Conservation (phyloP, 441 rosid genomes). For the Sinapis alba region DNA sequence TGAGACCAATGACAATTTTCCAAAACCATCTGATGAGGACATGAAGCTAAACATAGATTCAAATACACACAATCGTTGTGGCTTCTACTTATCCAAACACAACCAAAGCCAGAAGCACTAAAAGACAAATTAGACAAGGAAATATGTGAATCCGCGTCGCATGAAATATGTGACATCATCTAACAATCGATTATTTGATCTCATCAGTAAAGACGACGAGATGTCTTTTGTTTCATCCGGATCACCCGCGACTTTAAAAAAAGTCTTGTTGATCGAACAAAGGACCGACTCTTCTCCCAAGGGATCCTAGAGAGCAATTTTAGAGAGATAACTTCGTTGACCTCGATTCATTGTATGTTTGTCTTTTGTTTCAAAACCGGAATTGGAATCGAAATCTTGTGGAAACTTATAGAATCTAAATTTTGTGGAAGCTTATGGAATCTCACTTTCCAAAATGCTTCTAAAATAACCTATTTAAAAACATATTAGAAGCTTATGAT, state of each 20-base stretch:
- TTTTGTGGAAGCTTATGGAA: too few species aligned
- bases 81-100: slow-evolving; percentile 8
- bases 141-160: neutral
- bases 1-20: slow-evolving; percentile 42
- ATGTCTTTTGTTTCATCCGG: neutral
- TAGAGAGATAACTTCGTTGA: neutral
- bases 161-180: neutral
- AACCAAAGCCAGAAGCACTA: neutral
- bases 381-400: neutral
- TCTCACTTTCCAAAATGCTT: too few species aligned
- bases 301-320: neutral
- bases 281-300: neutral
- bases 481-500: too few species aligned
- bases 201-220: neutral
- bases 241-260: too few species aligned
- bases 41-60: slow-evolving; percentile 22
- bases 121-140: neutral
- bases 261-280: neutral
- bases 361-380: too few species aligned
- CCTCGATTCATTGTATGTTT: too few species aligned
- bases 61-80: slow-evolving; percentile 18
- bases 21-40: neutral
- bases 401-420: too few species aligned
- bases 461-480: too few species aligned
- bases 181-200: too few species aligned